Evolutionary conservation across 2,329 filamentous ascomycete genomes (phyloP).

Genomic region (Calonectria montana): DNA sequence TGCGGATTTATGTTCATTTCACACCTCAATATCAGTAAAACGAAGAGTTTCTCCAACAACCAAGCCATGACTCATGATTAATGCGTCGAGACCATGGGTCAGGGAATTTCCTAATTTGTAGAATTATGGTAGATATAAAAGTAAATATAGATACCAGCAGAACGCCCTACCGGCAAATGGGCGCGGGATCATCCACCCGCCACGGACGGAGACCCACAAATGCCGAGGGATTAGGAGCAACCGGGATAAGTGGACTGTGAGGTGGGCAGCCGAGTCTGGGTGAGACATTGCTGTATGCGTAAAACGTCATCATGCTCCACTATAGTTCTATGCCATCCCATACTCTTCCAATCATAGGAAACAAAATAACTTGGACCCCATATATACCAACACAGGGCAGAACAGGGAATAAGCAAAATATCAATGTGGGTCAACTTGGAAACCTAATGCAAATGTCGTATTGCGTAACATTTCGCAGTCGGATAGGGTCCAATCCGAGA

Average conservation of each 20-base stretch:
- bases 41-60: too few relatives aligned
- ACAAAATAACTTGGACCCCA: too few relatives aligned
- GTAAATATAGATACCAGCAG: not conserved
- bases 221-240: not conserved
- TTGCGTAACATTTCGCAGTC: not conserved
- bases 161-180: not conserved
- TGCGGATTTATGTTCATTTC: too few relatives aligned
- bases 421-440: not conserved
- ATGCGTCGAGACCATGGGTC: too few relatives aligned
- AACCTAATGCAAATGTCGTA: not conserved
- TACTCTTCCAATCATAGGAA: not conserved
- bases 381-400: too few relatives aligned
- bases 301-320: not conserved
- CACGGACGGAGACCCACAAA: not conserved
- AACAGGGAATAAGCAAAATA: not conserved
- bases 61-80: too few relatives aligned
- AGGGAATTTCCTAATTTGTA: not conserved
- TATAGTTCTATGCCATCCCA: not conserved
- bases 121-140: not conserved
- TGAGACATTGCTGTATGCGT: not conserved
- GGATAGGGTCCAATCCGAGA: not conserved
- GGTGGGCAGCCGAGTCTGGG: not conserved
- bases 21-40: too few relatives aligned
- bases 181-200: not conserved
- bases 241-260: not conserved